These are phyloP conservation scores for Exsudoporus frostii DNA, from an alignment of 768 basidiomycete genomes.

Conservation along the genomic window DNA sequence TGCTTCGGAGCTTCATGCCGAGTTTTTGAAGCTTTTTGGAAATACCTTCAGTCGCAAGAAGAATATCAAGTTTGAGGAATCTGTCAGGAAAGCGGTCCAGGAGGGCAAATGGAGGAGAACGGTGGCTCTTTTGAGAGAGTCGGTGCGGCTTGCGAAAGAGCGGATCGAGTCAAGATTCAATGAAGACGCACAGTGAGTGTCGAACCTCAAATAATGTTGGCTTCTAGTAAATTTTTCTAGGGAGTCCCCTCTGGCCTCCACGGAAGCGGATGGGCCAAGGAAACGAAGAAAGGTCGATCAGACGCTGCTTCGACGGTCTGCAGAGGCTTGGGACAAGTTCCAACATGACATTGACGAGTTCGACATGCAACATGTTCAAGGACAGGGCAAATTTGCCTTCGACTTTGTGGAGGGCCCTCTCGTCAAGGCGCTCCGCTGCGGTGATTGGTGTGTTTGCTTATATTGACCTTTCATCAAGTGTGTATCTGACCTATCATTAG, in stretches of 20 bases:
- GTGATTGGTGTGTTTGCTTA: conserved; percentile 73
- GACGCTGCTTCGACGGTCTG: conserved; percentile 41
- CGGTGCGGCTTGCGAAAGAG: conserved; percentile 63
- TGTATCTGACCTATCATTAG: conserved; percentile 37
- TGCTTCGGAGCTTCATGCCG: conserved; percentile 63
- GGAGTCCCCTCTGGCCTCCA: conserved; percentile 26
- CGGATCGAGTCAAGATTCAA: conserved; percentile 44
- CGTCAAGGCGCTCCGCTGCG: conserved; percentile 82
- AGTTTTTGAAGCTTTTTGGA: conserved; percentile 79
- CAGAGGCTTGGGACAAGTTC: conserved; percentile 64
- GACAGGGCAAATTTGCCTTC: conserved; percentile 88
- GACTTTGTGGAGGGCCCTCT: conserved; percentile 94
- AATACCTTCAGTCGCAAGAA: conserved; percentile 85
- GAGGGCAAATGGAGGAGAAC: conserved; percentile 85
- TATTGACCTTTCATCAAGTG: not conserved
- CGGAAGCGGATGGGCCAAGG: conserved; percentile 48
- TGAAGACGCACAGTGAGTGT: conserved; percentile 28
- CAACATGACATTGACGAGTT: conserved; percentile 71
- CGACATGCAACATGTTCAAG: conserved; percentile 83
- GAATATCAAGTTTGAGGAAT: conserved; percentile 83
- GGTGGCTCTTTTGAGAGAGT: conserved; percentile 81
- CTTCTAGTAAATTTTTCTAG: conserved; percentile 1
- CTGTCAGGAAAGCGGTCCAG: conserved; percentile 74
- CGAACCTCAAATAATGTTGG: not conserved
- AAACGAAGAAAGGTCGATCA: conserved; percentile 68